Conservation (phyloP, 441 rosid genomes). For the Raphanus hybrid region DNA sequence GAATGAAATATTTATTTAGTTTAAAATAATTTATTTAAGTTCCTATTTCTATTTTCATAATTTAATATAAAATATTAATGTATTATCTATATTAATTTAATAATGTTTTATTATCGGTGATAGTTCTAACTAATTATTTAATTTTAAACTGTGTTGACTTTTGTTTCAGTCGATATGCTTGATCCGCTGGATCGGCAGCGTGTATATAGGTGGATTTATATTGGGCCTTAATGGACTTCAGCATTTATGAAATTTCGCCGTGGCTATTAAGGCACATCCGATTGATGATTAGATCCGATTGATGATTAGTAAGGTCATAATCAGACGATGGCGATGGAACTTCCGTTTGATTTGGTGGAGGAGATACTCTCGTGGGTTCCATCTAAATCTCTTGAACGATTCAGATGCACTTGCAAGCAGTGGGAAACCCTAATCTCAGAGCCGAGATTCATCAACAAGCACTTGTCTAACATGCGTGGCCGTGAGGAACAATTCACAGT, state of each 20-base stretch:
- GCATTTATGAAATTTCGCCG: not conserved
- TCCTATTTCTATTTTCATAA: too few relatives aligned
- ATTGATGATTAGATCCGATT: not conserved
- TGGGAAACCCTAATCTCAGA: not conserved
- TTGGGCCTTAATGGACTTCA: not conserved
- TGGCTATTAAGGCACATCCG: not conserved
- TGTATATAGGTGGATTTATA: not conserved
- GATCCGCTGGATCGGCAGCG: too few relatives aligned
- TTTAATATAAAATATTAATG: too few relatives aligned
- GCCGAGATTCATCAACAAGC: not conserved
- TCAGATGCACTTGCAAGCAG: not conserved
- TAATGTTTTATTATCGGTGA: too few relatives aligned
- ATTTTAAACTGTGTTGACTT: too few relatives aligned
- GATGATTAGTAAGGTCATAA: not conserved
- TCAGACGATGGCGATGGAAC: not conserved
- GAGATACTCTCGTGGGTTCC: constrained; percentile 4
- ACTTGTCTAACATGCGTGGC: not conserved
- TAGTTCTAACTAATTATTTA: too few relatives aligned
- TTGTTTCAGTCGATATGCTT: too few relatives aligned
- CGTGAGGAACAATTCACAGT: not conserved
- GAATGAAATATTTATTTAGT: too few relatives aligned
- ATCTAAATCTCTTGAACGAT: not conserved
- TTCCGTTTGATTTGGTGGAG: not conserved
- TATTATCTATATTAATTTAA: too few relatives aligned
- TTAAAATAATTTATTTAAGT: too few relatives aligned